phyloP scores from a whole-genome alignment of 2,329 filamentous ascomycete species.

The Alternaria triticimaculans region DNA sequence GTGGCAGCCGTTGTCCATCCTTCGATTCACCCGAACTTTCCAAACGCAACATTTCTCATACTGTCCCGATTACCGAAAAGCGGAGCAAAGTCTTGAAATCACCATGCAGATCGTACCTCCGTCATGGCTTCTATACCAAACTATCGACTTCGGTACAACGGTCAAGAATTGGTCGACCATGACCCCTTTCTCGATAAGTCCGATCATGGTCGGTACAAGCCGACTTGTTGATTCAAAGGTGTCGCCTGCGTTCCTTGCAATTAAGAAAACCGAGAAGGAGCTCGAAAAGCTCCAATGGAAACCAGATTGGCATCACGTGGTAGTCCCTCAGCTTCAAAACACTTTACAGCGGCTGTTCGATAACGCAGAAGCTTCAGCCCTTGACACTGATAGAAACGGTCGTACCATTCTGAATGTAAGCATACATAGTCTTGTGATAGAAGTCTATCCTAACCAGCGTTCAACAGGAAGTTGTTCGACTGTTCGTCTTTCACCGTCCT shows the following conservation, averaged over 20 bases:
- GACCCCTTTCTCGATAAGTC: rapidly evolving
- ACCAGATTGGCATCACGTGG: too few relatives aligned
- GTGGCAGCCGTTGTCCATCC: not conserved
- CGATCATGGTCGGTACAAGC: not conserved
- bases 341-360: not conserved
- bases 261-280: too few relatives aligned
- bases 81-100: not conserved
- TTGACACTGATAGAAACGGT: not conserved
- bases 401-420: not conserved
- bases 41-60: not conserved
- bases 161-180: not conserved
- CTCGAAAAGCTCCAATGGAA: too few relatives aligned
- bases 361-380: not conserved
- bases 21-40: not conserved
- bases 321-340: not conserved
- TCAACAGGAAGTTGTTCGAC: rapidly evolving
- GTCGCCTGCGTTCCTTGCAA: not conserved
- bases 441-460: rapidly evolving
- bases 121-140: not conserved
- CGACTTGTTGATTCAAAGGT: not conserved
- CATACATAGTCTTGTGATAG: rapidly evolving
- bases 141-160: not conserved
- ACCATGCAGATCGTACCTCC: not conserved
- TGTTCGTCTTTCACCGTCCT: too few relatives aligned
- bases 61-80: not conserved